phyloP scores from a whole-genome alignment of 306 rosid genomes.

The Vigna nakashimae region DNA sequence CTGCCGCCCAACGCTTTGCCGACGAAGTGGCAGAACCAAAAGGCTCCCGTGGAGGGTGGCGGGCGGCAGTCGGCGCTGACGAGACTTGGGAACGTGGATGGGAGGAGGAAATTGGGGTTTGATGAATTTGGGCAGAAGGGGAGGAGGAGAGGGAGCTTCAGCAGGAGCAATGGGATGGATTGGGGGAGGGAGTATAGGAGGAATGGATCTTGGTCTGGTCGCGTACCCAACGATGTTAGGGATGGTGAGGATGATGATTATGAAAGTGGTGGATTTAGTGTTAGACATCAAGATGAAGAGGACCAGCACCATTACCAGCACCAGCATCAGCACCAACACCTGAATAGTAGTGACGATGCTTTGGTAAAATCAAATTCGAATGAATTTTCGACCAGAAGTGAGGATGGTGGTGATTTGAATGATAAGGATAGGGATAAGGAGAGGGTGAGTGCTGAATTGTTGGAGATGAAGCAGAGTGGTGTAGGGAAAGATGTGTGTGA shows the following conservation, averaged over 20 bases:
- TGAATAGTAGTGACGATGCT: conserved; percentile 37
- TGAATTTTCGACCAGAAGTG: conserved; percentile 50
- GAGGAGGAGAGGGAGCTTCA: conserved; percentile 65
- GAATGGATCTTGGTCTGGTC: conserved; percentile 68
- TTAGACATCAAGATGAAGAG: conserved; percentile 55
- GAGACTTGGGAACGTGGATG: conserved; percentile 59
- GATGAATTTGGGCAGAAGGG: conserved; percentile 68
- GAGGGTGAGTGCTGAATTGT: conserved; percentile 50
- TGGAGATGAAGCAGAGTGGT: conserved; percentile 48
- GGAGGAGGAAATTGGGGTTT: conserved; percentile 64
- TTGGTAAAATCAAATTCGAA: conserved; percentile 40
- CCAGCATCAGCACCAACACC: not conserved
- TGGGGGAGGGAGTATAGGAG: conserved; percentile 74
- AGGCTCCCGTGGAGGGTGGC: conserved; percentile 48
- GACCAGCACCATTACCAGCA: conserved; percentile 33
- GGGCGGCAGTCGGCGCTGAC: conserved; percentile 72
- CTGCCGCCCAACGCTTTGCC: conserved; percentile 68
- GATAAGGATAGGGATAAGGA: conserved; percentile 1
- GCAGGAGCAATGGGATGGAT: conserved; percentile 62
- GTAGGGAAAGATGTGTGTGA: conserved; percentile 49
- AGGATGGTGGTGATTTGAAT: conserved; percentile 55
- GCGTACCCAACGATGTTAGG: conserved; percentile 52
- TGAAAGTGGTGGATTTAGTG: conserved; percentile 52
- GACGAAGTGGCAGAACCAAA: conserved; percentile 54
- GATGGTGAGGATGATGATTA: conserved; percentile 58